Evolutionary conservation across 169 alveolate genomes (phyloP).

Genomic region (Miamiensis avidus): DNA sequence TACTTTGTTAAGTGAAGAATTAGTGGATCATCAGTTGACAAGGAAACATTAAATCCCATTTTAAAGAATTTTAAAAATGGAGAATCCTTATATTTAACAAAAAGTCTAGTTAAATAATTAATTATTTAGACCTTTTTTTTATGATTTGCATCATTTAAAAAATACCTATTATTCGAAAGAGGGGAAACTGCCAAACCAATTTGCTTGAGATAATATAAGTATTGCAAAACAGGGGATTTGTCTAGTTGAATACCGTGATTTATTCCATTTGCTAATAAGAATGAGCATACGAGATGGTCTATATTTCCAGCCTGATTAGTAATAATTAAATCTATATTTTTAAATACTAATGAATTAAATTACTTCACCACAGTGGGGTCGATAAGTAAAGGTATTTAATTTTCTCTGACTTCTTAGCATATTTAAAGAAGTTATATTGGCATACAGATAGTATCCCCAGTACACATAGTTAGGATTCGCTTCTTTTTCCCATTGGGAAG

Average conservation of each 20-base stretch:
- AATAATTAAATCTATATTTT: too few species aligned
- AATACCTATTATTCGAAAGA: constrained; percentile 90
- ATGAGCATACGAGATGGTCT: constrained; percentile 89
- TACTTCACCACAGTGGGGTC: constrained; percentile 95
- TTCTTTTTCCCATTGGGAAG: neutral
- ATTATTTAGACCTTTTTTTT: constrained; percentile 49
- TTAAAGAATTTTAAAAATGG: constrained; percentile 89
- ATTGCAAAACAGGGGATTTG: constrained; percentile 86
- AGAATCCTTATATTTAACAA: constrained; percentile 38
- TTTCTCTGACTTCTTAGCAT: constrained; percentile 81
- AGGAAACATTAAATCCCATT: constrained; percentile 90
- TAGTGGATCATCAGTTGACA: constrained; percentile 95
- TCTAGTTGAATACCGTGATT: constrained; percentile 87
- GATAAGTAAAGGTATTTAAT: constrained; percentile 68
- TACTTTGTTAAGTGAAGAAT: constrained; percentile 92
- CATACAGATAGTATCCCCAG: constrained; percentile 91
- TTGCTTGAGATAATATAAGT: constrained; percentile 88
- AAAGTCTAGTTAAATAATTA: constrained; percentile 9
- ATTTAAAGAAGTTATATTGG: constrained; percentile 87
- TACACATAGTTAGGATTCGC: constrained; percentile 91
- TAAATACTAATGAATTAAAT: too few species aligned
- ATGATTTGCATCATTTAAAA: neutral
- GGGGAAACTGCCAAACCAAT: constrained; percentile 94
- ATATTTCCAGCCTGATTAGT: constrained; percentile 72
- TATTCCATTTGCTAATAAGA: constrained; percentile 86